A percentile compares a stretch with the other conserved stretches of the same genome.
phyloP scores from a whole-genome alignment of 768 basidiomycete species.

The Lentinula sp. region DNA sequence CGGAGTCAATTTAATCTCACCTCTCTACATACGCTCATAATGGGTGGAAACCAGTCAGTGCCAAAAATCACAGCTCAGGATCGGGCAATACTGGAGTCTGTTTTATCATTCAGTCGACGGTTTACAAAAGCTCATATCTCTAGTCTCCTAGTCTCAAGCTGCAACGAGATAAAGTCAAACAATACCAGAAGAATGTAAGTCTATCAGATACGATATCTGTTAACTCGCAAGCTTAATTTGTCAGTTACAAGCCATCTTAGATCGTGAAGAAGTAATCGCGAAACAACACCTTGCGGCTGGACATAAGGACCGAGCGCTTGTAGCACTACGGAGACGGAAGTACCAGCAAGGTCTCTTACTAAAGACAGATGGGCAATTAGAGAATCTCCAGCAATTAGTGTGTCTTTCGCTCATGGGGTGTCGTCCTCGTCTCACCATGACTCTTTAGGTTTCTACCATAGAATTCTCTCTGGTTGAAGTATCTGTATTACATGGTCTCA shows the following conservation, averaged over 20 bases:
- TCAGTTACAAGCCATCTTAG: constrained; percentile 85
- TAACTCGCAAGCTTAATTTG: not conserved
- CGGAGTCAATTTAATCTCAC: not conserved
- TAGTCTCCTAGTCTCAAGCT: constrained; percentile 90
- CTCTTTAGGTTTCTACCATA: constrained; percentile 80
- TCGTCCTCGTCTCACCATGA: not conserved
- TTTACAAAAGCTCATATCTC: constrained; percentile 10
- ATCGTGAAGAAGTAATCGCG: constrained; percentile 87
- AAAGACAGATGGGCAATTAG: constrained; percentile 88
- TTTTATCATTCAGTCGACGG: constrained; percentile 15
- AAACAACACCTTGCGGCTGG: constrained; percentile 74
- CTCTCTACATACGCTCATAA: constrained; percentile 16
- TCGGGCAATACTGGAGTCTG: constrained; percentile 92
- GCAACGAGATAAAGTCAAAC: constrained; percentile 91
- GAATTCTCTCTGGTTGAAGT: constrained; percentile 95
- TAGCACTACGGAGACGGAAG: constrained; percentile 85
- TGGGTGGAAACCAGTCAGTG: constrained; percentile 68
- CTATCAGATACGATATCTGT: not conserved
- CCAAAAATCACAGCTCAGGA: constrained; percentile 94
- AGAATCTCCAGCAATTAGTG: constrained; percentile 85
- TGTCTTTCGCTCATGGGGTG: constrained; percentile 16
- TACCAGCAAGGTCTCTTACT: constrained; percentile 85
- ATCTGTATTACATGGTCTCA: constrained; percentile 86
- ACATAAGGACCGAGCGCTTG: constrained; percentile 80
- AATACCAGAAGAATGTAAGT: constrained; percentile 89